These are phyloP conservation scores for Schwanniomyces etchellsii DNA, from an alignment of 1,139 yeast species.

Conservation along the genomic window DNA sequence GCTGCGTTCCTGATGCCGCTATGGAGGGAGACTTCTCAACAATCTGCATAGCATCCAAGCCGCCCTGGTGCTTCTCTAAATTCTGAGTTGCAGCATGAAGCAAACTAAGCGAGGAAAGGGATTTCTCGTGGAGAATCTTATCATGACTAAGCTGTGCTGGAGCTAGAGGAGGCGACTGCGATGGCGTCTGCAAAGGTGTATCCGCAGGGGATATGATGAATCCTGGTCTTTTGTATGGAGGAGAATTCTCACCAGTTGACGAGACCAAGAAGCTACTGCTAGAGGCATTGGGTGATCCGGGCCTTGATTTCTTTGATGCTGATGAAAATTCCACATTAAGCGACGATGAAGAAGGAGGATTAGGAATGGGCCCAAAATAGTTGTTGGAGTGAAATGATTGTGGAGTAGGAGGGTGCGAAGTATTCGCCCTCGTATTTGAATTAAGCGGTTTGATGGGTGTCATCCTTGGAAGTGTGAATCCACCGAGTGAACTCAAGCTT, in stretches of 20 bases:
- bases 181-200: slow-evolving; percentile 41
- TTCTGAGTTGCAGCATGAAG: slow-evolving; percentile 18
- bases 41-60: background rate
- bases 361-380: slow-evolving; percentile 14
- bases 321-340: slow-evolving; percentile 25
- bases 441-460: slow-evolving; percentile 30
- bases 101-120: slow-evolving; percentile 11
- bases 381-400: slow-evolving; percentile 6
- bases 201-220: slow-evolving; percentile 28
- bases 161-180: slow-evolving; percentile 36
- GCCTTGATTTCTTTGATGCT: slow-evolving; percentile 31
- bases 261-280: background rate
- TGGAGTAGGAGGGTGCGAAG: slow-evolving; percentile 7
- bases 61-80: slow-evolving; percentile 13
- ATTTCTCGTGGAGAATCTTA: slow-evolving; percentile 4
- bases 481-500: slow-evolving; percentile 17
- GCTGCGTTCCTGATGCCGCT: slow-evolving; percentile 36
- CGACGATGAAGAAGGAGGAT: slow-evolving; percentile 20
- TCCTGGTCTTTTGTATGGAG: slow-evolving; percentile 5
- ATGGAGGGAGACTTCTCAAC: slow-evolving; percentile 16
- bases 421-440: slow-evolving; percentile 5
- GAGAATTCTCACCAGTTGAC: slow-evolving; percentile 1
- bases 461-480: slow-evolving; percentile 27
- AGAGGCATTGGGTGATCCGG: slow-evolving; percentile 25
- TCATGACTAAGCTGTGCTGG: slow-evolving; percentile 12